Evolutionary conservation across 768 basidiomycete species (phyloP).

Genomic region (Imleria badia): DNA sequence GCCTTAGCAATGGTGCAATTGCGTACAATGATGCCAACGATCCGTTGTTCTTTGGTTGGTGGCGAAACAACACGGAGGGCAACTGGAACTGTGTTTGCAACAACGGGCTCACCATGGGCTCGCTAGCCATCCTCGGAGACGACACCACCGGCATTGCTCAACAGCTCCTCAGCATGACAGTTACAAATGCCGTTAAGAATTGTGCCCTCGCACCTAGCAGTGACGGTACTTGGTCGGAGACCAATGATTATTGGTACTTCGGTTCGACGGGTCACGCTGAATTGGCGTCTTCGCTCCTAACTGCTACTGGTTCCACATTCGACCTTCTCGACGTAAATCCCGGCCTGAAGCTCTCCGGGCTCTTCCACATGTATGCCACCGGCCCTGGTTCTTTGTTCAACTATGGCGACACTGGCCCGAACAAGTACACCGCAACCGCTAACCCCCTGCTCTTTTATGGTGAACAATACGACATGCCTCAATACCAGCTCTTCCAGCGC

Average conservation of each 20-base stretch:
- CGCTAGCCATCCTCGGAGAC: constrained; percentile 87
- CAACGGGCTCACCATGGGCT: constrained; percentile 81
- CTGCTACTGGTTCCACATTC: constrained; percentile 84
- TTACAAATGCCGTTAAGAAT: constrained; percentile 73
- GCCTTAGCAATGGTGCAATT: constrained; percentile 63
- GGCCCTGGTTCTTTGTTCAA: constrained; percentile 88
- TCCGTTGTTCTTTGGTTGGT: constrained; percentile 62
- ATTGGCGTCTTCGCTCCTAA: constrained; percentile 76
- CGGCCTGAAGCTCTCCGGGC: constrained; percentile 68
- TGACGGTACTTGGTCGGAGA: constrained; percentile 94
- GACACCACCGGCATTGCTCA: constrained; percentile 72
- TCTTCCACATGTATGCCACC: constrained; percentile 86
- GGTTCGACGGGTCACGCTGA: constrained; percentile 91
- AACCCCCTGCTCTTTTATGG: constrained; percentile 85
- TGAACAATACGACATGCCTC: constrained; percentile 62
- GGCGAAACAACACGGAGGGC: constrained; percentile 68
- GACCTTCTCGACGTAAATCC: constrained; percentile 70
- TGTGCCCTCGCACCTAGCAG: constrained; percentile 61
- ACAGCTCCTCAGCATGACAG: constrained; percentile 62
- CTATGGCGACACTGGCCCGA: constrained; percentile 64
- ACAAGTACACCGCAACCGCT: constrained; percentile 94
- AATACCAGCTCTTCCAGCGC: constrained; percentile 86
- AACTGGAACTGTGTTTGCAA: constrained; percentile 99
- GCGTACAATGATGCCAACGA: constrained; percentile 46
- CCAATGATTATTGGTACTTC: constrained; percentile 94